Conservation (phyloP, 2,329 filamentous ascomycete species). For the Pseudogymnoascus sp. region DNA sequence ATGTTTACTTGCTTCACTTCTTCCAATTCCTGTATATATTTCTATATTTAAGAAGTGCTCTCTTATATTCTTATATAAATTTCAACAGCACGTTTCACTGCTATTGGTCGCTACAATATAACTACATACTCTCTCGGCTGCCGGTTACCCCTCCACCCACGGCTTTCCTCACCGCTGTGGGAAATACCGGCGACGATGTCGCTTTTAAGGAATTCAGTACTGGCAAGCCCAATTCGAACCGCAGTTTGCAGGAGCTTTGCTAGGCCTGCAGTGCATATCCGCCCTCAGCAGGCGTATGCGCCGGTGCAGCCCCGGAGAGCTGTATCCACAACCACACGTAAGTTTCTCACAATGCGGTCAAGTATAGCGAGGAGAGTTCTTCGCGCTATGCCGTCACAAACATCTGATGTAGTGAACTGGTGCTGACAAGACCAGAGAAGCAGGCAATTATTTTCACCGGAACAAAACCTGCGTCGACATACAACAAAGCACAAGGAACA, state of each 20-base stretch:
- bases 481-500: background rate
- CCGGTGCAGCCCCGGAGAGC: background rate
- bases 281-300: background rate
- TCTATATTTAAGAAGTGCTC: background rate
- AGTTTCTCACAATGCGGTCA: background rate
- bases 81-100: background rate
- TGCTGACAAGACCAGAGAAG: background rate
- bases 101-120: background rate
- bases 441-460: background rate
- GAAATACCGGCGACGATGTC: slow-evolving; percentile 1
- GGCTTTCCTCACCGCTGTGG: background rate
- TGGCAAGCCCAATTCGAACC: background rate
- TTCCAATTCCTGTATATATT: background rate
- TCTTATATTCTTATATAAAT: background rate
- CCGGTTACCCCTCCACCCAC: background rate
- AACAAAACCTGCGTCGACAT: background rate
- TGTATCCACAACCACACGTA: background rate
- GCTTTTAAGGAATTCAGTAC: background rate
- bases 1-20: background rate
- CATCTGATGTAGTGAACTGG: background rate
- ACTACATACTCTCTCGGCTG: background rate
- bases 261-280: background rate
- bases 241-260: background rate
- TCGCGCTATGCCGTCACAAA: background rate
- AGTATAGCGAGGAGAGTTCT: background rate